A percentile compares a stretch with the other conserved stretches of the same genome.
Evolutionary conservation across 305 asterid species (phyloP).

Genomic region (Salvia sclarea): DNA sequence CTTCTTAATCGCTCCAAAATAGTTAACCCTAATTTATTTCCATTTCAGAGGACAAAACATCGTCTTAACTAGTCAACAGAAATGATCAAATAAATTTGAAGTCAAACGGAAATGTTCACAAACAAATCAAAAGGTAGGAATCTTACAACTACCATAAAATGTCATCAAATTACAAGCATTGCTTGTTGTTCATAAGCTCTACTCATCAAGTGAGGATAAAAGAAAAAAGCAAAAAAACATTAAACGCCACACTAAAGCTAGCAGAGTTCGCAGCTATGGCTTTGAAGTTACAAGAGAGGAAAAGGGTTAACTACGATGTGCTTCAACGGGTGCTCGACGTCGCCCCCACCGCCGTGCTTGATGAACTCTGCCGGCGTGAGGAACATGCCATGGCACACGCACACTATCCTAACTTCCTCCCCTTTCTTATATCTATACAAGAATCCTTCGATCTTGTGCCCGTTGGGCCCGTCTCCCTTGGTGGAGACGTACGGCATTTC

Average conservation of each 20-base stretch:
- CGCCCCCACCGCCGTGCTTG: slow-evolving; percentile 73
- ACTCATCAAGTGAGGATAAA: neutral
- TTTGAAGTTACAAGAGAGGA: slow-evolving; percentile 37
- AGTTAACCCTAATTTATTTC: no score
- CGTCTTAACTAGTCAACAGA: neutral
- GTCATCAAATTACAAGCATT: neutral
- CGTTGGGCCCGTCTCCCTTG: slow-evolving; percentile 47
- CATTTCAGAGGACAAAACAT: no score
- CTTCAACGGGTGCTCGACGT: slow-evolving; percentile 61
- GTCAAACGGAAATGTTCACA: neutral
- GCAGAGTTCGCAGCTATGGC: slow-evolving; percentile 13
- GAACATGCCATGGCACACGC: slow-evolving; percentile 74
- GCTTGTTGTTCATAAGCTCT: neutral
- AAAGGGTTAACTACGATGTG: slow-evolving; percentile 64
- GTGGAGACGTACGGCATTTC: slow-evolving; percentile 69
- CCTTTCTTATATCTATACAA: slow-evolving; percentile 65
- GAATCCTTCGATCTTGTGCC: slow-evolving; percentile 61
- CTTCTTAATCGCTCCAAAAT: no score
- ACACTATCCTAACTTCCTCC: slow-evolving; percentile 61
- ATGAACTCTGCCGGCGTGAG: slow-evolving; percentile 74
- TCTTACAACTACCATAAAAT: neutral
- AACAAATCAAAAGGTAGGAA: neutral
- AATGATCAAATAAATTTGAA: neutral
- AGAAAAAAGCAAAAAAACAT: no score
- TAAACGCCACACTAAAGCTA: slow-evolving; percentile 16